These are phyloP conservation scores for Pythium angustatum DNA, from an alignment of 352 stramenopile genomes.

Conservation along the genomic window DNA sequence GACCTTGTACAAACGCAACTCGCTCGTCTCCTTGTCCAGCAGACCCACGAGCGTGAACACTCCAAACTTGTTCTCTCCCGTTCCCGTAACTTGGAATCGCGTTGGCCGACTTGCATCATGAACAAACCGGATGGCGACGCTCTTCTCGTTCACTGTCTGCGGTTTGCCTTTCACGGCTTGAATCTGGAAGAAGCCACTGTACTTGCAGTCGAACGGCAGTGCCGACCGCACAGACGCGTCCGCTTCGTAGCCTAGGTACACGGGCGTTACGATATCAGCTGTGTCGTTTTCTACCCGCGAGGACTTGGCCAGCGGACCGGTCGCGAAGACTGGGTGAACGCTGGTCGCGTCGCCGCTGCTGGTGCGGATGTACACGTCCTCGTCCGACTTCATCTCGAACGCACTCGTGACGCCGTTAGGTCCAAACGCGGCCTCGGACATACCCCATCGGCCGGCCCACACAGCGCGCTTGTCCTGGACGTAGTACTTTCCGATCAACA, in stretches of 20 bases:
- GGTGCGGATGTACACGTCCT: slow-evolving; percentile 69
- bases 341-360: slow-evolving; percentile 35
- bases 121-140: slow-evolving; percentile 81
- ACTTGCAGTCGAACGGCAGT: slow-evolving; percentile 82
- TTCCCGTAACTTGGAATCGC: slow-evolving; percentile 69
- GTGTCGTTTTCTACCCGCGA: slow-evolving; percentile 43
- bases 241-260: slow-evolving; percentile 71
- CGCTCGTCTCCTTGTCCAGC: slow-evolving; percentile 73
- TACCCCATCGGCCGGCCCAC: slow-evolving; percentile 82
- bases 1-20: slow-evolving; percentile 84
- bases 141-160: slow-evolving; percentile 77
- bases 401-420: slow-evolving; percentile 71
- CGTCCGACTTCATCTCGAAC: slow-evolving; percentile 88
- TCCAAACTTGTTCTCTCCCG: slow-evolving; percentile 82
- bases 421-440: slow-evolving; percentile 81
- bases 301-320: slow-evolving; percentile 52
- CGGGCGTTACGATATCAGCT: slow-evolving; percentile 45
- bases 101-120: slow-evolving; percentile 66
- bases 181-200: slow-evolving; percentile 87
- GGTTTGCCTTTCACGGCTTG: slow-evolving; percentile 82
- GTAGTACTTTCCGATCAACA: slow-evolving; percentile 83
- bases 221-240: slow-evolving; percentile 55
- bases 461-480: slow-evolving; percentile 80
- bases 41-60: slow-evolving; percentile 71
- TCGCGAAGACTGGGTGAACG: slow-evolving; percentile 53